These are phyloP conservation scores for Murraya koenigii DNA, from an alignment of 345 rosid genomes.

Conservation along the genomic window DNA sequence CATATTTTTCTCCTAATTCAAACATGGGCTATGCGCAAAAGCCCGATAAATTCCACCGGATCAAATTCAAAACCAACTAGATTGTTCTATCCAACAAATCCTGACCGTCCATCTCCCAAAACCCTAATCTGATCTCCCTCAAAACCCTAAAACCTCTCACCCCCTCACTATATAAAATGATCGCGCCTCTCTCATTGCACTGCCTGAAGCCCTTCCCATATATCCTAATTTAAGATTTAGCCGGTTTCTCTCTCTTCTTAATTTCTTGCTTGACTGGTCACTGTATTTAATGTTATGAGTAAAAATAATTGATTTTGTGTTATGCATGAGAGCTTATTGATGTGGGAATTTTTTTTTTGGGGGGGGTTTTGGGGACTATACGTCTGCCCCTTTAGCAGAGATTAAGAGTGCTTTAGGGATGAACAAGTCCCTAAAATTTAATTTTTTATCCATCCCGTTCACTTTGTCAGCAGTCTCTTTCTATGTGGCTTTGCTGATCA, in stretches of 20 bases:
- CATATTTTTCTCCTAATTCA: no score
- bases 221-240: not conserved
- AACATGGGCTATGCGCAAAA: no score
- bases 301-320: no score
- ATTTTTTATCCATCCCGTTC: slow-evolving; percentile 18
- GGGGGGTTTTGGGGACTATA: slow-evolving; percentile 15
- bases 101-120: not conserved
- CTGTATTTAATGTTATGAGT: not conserved
- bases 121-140: not conserved
- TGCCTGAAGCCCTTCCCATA: no score
- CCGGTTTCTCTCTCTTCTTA: not conserved
- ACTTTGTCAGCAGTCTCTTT: slow-evolving; percentile 23
- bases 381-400: slow-evolving; percentile 27
- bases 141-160: not conserved
- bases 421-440: slow-evolving; percentile 25
- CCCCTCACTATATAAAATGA: not conserved
- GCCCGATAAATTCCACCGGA: not conserved
- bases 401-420: slow-evolving; percentile 24
- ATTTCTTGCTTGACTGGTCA: not conserved
- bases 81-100: slow-evolving; percentile 6
- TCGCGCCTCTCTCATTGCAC: not conserved
- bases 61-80: not conserved
- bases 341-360: not conserved
- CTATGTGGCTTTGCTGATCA: slow-evolving; percentile 27
- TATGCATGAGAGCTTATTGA: not conserved